Percentiles rank a stretch among this genome's conserved stretches.
Evolutionary conservation across 1,284 basidiomycete species (phyloP).

Genomic region (Rhodotorula sp.): DNA sequence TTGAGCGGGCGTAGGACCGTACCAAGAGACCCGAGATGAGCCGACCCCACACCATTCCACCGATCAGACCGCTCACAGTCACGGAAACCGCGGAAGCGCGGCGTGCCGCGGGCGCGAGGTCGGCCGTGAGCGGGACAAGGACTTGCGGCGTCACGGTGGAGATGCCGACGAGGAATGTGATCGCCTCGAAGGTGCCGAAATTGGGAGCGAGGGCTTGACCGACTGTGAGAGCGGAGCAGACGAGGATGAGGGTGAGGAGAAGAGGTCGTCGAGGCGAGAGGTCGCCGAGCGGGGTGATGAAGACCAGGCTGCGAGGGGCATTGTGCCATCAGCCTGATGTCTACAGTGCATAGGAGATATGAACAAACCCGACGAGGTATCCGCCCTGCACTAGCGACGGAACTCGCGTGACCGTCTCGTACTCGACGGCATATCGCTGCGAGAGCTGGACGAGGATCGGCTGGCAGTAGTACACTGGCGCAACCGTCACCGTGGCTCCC

Average conservation of each 20-base stretch:
- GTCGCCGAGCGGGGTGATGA: slow-evolving; percentile 68
- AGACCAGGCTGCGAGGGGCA: slow-evolving; percentile 59
- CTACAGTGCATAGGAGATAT: neutral
- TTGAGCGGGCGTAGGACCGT: neutral
- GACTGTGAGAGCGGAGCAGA: slow-evolving; percentile 50
- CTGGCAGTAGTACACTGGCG: slow-evolving; percentile 71
- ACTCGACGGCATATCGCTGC: slow-evolving; percentile 15
- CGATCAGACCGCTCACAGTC: slow-evolving; percentile 66
- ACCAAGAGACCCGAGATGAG: slow-evolving; percentile 65
- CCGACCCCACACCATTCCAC: slow-evolving; percentile 66
- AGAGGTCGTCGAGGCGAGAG: slow-evolving; percentile 62
- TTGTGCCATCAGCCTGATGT: neutral
- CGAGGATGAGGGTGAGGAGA: slow-evolving; percentile 57
- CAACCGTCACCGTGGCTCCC: slow-evolving; percentile 60
- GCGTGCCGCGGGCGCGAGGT: slow-evolving; percentile 64
- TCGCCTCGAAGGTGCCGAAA: slow-evolving; percentile 59
- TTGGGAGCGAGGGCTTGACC: slow-evolving; percentile 59
- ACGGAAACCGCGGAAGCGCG: slow-evolving; percentile 67
- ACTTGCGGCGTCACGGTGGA: slow-evolving; percentile 49
- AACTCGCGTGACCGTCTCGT: slow-evolving; percentile 63
- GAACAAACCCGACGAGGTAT: slow-evolving; percentile 57
- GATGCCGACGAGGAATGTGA: slow-evolving; percentile 50
- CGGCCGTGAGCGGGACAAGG: slow-evolving; percentile 65
- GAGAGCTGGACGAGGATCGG: slow-evolving; percentile 62
- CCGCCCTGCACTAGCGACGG: slow-evolving; percentile 60